These are phyloP conservation scores for Aspergillus coremiiformis DNA, from an alignment of 495 filamentous ascomycete genomes.

Conservation along the genomic window DNA sequence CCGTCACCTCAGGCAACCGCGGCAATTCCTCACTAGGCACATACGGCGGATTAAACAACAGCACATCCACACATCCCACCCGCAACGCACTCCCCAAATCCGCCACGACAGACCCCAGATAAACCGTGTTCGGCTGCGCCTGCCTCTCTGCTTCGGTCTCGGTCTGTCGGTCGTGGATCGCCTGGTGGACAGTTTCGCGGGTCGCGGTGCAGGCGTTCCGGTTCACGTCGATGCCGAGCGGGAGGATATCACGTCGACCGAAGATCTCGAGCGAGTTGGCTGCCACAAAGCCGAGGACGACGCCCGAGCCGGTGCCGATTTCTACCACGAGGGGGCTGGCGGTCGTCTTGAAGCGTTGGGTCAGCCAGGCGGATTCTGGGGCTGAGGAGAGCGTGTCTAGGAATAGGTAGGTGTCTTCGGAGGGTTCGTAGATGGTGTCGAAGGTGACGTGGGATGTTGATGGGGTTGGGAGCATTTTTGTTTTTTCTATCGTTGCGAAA, in stretches of 20 bases:
- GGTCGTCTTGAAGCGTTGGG: slow-evolving; percentile 41
- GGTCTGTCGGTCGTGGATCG: slow-evolving; percentile 33
- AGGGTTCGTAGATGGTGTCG: slow-evolving; percentile 81
- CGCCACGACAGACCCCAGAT: slow-evolving; percentile 55
- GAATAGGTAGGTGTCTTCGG: slow-evolving; percentile 92
- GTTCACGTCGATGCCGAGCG: slow-evolving; percentile 76
- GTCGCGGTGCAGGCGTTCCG: slow-evolving; percentile 68
- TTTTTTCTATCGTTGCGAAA: not conserved
- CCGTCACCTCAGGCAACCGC: slow-evolving; percentile 27
- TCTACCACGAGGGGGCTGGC: slow-evolving; percentile 68
- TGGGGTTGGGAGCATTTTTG: slow-evolving; percentile 79
- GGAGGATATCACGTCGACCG: slow-evolving; percentile 59
- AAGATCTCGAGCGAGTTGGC: slow-evolving; percentile 69
- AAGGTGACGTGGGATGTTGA: slow-evolving; percentile 85
- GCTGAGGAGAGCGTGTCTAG: slow-evolving; percentile 81
- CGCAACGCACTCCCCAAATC: slow-evolving; percentile 58
- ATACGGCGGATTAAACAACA: slow-evolving; percentile 96
- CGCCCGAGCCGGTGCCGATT: slow-evolving; percentile 82
- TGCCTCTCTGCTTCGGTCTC: not conserved
- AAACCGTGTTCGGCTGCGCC: slow-evolving; percentile 17
- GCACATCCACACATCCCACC: slow-evolving; percentile 57
- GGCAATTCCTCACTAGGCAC: slow-evolving; percentile 78
- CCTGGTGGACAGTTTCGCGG: slow-evolving; percentile 50
- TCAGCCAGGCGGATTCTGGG: slow-evolving; percentile 65
- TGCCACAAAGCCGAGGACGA: slow-evolving; percentile 78